Percentiles rank a stretch among this genome's conserved stretches.
Evolutionary conservation across 1,139 yeast genomes (phyloP).

Genomic region (Sugiyamaella novakii): DNA sequence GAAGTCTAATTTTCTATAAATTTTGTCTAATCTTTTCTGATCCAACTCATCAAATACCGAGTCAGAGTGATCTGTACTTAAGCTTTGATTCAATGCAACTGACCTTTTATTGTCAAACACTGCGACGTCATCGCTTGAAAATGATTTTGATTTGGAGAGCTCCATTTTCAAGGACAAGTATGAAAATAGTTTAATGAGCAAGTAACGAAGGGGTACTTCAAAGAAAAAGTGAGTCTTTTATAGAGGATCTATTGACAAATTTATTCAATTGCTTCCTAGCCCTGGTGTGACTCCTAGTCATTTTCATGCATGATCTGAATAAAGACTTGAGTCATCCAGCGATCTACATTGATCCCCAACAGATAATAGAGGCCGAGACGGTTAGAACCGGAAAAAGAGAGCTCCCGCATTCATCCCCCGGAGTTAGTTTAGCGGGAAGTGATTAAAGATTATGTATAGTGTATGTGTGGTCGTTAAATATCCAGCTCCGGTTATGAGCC

Average conservation of each 20-base stretch:
- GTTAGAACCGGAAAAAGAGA: too few species aligned
- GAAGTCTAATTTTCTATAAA: conserved; percentile 66
- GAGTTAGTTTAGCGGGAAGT: too few species aligned
- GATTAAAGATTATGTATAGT: too few species aligned
- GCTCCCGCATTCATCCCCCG: too few species aligned
- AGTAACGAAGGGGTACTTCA: too few species aligned
- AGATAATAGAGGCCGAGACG: neutral
- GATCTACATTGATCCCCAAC: conserved; percentile 15
- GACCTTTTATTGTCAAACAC: conserved; percentile 10
- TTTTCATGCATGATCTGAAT: neutral
- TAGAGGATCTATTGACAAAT: neutral
- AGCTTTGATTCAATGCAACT: neutral
- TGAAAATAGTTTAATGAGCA: too few species aligned
- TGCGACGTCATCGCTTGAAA: conserved; percentile 12
- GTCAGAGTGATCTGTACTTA: neutral
- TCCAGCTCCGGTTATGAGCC: too few species aligned
- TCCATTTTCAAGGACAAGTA: conserved; percentile 8
- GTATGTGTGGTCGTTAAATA: too few species aligned
- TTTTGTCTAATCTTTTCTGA: conserved; percentile 51
- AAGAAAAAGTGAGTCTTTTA: neutral
- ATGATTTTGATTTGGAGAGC: conserved; percentile 3
- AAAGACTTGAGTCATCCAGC: conserved; percentile 8
- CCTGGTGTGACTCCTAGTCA: conserved; percentile 15
- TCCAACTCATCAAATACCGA: conserved; percentile 17
- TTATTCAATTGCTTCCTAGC: conserved; percentile 1